Conservation (phyloP, 2,329 filamentous ascomycete species). For the Alternaria brassicae region DNA sequence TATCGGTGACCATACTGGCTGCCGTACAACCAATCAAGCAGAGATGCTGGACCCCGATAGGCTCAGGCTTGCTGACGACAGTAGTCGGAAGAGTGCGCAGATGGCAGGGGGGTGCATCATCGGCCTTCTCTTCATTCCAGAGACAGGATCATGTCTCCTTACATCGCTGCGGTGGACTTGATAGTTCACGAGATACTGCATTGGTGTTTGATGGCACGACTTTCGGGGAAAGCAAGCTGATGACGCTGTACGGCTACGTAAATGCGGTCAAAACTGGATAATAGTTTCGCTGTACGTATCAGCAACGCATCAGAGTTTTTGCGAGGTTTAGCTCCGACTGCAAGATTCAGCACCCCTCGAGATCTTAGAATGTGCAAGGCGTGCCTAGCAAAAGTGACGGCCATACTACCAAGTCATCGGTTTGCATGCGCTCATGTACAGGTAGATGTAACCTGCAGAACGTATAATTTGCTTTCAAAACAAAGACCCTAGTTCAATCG, state of each 20-base stretch:
- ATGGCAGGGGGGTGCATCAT: slow-evolving; percentile 20
- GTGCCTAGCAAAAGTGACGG: background rate
- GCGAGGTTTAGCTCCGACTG: background rate
- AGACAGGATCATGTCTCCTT: slow-evolving; percentile 13
- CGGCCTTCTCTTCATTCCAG: slow-evolving; percentile 13
- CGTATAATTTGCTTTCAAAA: background rate
- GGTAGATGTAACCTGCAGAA: background rate
- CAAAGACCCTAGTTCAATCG: background rate
- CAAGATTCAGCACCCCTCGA: slow-evolving; percentile 10
- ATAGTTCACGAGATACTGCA: background rate
- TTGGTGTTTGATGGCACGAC: slow-evolving; percentile 7
- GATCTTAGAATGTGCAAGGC: background rate
- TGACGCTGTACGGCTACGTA: background rate
- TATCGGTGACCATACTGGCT: slow-evolving; percentile 1
- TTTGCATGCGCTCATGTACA: background rate
- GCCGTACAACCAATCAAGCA: slow-evolving; percentile 22
- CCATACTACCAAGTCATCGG: background rate
- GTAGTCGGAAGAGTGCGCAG: background rate
- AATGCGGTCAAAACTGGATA: background rate
- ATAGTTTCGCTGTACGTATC: background rate
- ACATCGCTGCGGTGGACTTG: slow-evolving; percentile 8
- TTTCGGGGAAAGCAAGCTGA: background rate
- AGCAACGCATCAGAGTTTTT: background rate
- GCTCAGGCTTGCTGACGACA: slow-evolving; percentile 6
- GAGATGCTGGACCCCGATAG: slow-evolving; percentile 12